Percentiles rank a stretch among this genome's conserved stretches.
Evolutionary conservation across 75 land plant genomes (phyloP).

Genomic region (Adiantum capillusveneris): DNA sequence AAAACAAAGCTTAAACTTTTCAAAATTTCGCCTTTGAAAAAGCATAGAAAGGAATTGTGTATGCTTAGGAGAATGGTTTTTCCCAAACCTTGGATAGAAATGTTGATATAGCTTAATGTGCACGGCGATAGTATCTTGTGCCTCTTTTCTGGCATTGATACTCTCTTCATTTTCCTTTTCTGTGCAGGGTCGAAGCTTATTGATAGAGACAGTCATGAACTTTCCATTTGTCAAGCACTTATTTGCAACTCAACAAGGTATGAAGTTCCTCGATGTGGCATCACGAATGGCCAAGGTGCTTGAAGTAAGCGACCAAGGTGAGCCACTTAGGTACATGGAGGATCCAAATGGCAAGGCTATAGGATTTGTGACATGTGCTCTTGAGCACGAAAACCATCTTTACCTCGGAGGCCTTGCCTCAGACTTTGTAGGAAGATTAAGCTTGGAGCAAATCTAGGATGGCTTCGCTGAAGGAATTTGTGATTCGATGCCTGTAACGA

Average conservation of each 20-base stretch:
- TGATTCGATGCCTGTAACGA: too few species aligned
- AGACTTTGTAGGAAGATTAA: conserved; percentile 45
- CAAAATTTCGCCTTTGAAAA: too few species aligned
- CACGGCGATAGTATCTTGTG: too few species aligned
- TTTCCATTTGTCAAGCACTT: conserved; percentile 14
- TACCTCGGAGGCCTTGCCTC: conserved; percentile 49
- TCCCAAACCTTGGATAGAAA: too few species aligned
- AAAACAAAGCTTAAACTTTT: too few species aligned
- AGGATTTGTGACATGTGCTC: conserved; percentile 47
- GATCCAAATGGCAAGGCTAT: conserved; percentile 52
- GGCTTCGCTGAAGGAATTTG: too few species aligned
- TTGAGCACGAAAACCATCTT: conserved; percentile 46
- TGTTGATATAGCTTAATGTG: too few species aligned
- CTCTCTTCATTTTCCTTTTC: background rate
- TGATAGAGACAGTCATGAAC: conserved; percentile 7
- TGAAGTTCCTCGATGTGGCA: background rate
- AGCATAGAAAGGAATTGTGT: too few species aligned
- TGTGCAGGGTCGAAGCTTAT: conserved; percentile 10
- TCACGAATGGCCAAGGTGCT: conserved; percentile 33
- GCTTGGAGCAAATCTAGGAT: too few species aligned
- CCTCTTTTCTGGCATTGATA: too few species aligned
- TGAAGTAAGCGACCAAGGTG: conserved; percentile 49
- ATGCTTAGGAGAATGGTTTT: too few species aligned
- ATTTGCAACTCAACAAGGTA: background rate
- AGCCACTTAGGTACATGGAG: conserved; percentile 24